Percentiles rank a stretch among this genome's conserved stretches.
phyloP scores from a whole-genome alignment of 768 basidiomycete species.

The Pleurotus sapidus region DNA sequence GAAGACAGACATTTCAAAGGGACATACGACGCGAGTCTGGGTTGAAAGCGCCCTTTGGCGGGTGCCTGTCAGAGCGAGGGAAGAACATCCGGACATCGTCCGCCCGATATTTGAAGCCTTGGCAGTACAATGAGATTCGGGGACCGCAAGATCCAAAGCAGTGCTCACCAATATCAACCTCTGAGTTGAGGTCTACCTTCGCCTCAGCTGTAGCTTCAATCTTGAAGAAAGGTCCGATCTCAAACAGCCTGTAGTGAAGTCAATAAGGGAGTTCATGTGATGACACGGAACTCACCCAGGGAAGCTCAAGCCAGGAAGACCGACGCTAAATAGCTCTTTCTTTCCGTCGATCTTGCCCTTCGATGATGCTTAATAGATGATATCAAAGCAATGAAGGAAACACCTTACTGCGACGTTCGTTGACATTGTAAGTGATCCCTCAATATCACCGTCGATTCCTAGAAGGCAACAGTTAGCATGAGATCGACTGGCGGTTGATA shows the following conservation, averaged over 20 bases:
- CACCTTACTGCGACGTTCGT: background rate
- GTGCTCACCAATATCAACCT: constrained; percentile 21
- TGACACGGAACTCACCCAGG: constrained; percentile 23
- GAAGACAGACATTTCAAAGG: background rate
- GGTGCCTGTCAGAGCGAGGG: constrained; percentile 25
- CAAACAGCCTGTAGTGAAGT: constrained; percentile 20
- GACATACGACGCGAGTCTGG: constrained; percentile 27
- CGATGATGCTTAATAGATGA: background rate
- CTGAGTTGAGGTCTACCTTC: constrained; percentile 27
- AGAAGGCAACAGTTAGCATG: too few relatives aligned
- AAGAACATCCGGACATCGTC: constrained; percentile 30
- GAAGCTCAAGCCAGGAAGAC: constrained; percentile 28
- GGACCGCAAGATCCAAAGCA: background rate
- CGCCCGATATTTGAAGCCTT: constrained; percentile 27
- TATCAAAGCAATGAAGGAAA: background rate
- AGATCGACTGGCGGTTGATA: background rate
- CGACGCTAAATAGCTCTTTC: constrained; percentile 22
- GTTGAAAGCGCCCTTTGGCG: constrained; percentile 21
- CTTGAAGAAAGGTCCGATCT: constrained; percentile 36
- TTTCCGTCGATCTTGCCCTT: constrained; percentile 22
- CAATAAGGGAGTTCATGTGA: background rate
- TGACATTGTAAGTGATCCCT: constrained; percentile 1
- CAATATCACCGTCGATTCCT: constrained; percentile 1
- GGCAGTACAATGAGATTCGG: background rate
- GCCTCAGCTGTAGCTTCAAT: constrained; percentile 25